Base-by-base conservation (phyloP, 179 eudicot genomes). In the Patellifolia procumbens region DNA sequence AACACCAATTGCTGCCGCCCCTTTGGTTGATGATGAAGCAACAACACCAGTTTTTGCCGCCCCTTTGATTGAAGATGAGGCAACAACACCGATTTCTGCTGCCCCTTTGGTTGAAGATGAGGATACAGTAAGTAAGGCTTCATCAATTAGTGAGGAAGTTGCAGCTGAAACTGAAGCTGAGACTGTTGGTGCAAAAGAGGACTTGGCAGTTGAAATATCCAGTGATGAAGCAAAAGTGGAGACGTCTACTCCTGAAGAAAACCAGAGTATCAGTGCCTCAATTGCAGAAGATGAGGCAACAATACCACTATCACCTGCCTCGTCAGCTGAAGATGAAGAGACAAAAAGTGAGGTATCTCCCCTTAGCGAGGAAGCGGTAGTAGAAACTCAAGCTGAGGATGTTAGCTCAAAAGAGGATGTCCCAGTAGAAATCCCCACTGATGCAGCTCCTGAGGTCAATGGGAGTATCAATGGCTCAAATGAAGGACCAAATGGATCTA, bases 401-500 rank as follows among this genome's bases (percentile, higher is more conserved):
- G 73, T 66, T n/a, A 31, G 60, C 32, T 55, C 61, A 68, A 58
- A 81, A 56, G 80, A 73, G 78, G 87, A 75, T 52, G 74, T 51
- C 51, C 74, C 75, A 64, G 78, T 48, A 37, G 85, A 75, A 76
- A 53, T 71, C 72, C 61, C 83, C 37, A 43, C 70, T 67, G 74
- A 76, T 17, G 84, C 82, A 68, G 80, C 78, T 68, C 73, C 80
- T 74, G 88, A 81, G 32, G 78, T 82, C 32, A 81, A 74, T 84
- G 84, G 68, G 35, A 83, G 79, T 32, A 52, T 51, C 73, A 56
- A 78, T 51, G 81, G 87, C 85, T 77, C 88, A 74, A 84, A 20
- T 63, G 82, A 7, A 69, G 83, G 81, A 65, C 67, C 85, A 79
- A 79, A 75, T 73, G 91, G 64, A 68, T 80, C 89, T 75, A 61